phyloP scores from a whole-genome alignment of 1,139 yeast species.

The Debaryomycetaceae sp. region DNA sequence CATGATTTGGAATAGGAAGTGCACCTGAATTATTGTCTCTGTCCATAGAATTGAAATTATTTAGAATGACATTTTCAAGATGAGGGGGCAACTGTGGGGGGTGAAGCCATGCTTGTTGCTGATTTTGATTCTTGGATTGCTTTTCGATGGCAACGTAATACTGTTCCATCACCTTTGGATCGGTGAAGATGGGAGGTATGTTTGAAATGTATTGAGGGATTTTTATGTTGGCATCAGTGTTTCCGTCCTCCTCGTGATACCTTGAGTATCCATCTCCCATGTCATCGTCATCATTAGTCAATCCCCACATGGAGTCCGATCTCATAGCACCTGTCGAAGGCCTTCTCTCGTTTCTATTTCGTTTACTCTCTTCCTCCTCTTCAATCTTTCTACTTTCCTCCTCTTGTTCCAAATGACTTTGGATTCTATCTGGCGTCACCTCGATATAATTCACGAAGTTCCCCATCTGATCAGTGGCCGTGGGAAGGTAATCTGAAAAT shows the following conservation, averaged over 20 bases:
- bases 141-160: conserved; percentile 71
- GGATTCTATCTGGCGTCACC: conserved; percentile 42
- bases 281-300: conserved; percentile 64
- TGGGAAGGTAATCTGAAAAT: conserved; percentile 44
- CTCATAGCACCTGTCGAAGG: conserved; percentile 27
- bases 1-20: conserved; percentile 58
- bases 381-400: conserved; percentile 15
- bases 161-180: conserved; percentile 58
- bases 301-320: conserved; percentile 51
- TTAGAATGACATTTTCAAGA: conserved; percentile 45
- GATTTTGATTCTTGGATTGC: conserved; percentile 61
- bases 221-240: conserved; percentile 11
- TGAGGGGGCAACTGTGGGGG: conserved; percentile 54
- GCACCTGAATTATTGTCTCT: conserved; percentile 48
- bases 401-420: conserved; percentile 23
- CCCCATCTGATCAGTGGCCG: conserved; percentile 52
- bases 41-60: conserved; percentile 45
- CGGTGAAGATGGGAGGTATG: conserved; percentile 89
- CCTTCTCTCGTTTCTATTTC: conserved; percentile 12
- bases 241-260: conserved; percentile 59
- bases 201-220: conserved; percentile 52
- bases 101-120: conserved; percentile 65
- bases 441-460: conserved; percentile 49
- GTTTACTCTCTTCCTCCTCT: conserved; percentile 15
- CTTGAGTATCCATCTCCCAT: conserved; percentile 80